Evolutionary conservation across 2,329 filamentous ascomycete species (phyloP).

Genomic region (Ilyonectria destructans): DNA sequence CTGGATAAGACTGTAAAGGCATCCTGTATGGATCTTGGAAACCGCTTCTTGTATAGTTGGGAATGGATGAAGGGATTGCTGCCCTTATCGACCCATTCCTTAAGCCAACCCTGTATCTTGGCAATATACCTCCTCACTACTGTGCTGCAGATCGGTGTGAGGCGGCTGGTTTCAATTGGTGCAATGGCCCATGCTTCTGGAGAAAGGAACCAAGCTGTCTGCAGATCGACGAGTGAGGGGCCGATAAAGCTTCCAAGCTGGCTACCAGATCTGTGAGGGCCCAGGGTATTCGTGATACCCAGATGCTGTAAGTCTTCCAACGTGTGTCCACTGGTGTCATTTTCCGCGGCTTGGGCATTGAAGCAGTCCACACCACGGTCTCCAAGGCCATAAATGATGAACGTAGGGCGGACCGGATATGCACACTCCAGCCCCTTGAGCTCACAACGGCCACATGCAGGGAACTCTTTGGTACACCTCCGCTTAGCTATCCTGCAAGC

Average conservation of each 20-base stretch:
- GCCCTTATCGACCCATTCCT: conserved; percentile 27
- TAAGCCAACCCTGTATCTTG: conserved; percentile 27
- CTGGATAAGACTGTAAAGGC: conserved; percentile 27
- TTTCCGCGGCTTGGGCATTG: not conserved
- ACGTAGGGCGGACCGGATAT: conserved; percentile 33
- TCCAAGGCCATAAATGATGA: conserved; percentile 35
- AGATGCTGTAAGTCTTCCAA: not conserved
- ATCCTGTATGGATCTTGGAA: conserved; percentile 18
- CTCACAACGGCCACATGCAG: conserved; percentile 29
- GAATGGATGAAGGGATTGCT: conserved; percentile 33
- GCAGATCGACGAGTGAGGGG: conserved; percentile 28
- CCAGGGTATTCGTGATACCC: not conserved
- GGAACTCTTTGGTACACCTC: conserved; percentile 40
- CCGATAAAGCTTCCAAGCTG: not conserved
- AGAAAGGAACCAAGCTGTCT: conserved; percentile 34
- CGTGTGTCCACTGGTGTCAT: not conserved
- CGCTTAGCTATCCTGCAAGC: conserved; percentile 39
- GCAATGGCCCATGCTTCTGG: conserved; percentile 12
- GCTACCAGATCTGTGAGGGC: not conserved
- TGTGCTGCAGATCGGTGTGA: conserved; percentile 21
- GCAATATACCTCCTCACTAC: conserved; percentile 21
- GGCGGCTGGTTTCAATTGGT: not conserved
- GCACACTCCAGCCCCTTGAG: conserved; percentile 34
- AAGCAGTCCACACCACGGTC: not conserved
- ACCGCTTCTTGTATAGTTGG: conserved; percentile 18